Evolutionary conservation across 106 monocot genomes (phyloP), one percentile per base, ranked within the genome.

Genomic region (Chionographis japonica): DNA sequence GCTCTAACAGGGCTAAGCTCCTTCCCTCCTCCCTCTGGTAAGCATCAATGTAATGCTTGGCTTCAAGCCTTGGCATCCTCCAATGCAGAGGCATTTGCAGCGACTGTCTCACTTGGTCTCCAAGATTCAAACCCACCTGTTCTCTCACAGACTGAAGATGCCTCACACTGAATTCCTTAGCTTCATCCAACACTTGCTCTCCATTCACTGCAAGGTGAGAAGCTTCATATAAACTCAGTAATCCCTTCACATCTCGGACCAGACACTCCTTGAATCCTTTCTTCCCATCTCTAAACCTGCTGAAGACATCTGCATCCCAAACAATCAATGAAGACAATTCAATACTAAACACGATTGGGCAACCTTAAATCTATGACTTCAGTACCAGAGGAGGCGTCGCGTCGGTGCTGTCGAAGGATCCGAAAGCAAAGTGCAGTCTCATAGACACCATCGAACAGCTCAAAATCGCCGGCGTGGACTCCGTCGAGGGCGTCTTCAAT

Each of bases 21-120:
- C 39, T 62, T 11, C 39, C 14, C 27, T 27, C 27, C 27, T 27
- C 27, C 27, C 27, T 27, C 27, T 27, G 27, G 27, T 27, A 27
- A 27, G 27, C 27, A 0, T 40, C 62, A 62, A 62, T 62, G 40
- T 62, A 62, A 13, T 40, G 40, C 62, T 37, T 62, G 7, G 62
- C 62, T 62, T 13, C 62, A 40, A 39, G 5, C 62, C 62, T 62
- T 40, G 62, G 12, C 62, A 62, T 62, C 62, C 27, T 15, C 38
- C 40, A 14, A 40, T 41, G 40, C 16, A 40, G 9, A 6, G 62
- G 62, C 15, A 38, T 37, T 3, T 62, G 37, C 27, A 62, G 40
- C 9, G 62, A 38, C 4, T 41, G 37, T 15, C 14, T 41, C 13
- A 62, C 15, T 38, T 40, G 40, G 37, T 40, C 40, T 12, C 6